Evolutionary conservation across 208 protist species (phyloP), one percentile per base, ranked within the genome.

Genomic region (Phytomonas sp.): DNA sequence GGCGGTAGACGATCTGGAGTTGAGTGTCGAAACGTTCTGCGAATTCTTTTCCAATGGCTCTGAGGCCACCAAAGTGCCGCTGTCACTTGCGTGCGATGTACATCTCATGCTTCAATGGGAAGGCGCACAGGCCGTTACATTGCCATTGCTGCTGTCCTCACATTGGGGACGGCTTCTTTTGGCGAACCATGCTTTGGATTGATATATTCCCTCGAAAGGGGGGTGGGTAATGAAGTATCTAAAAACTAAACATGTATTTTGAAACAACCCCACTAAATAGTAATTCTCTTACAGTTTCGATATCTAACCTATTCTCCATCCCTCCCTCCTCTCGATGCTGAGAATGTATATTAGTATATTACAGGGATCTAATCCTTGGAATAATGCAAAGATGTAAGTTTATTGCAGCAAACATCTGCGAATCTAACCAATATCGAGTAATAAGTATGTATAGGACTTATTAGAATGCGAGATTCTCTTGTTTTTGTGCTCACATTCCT

Each of bases 71-170:
- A 63, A 30, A 34, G 31, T n/a, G 60, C 28, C 60, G 26, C 5
- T n/a, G 37, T 32, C 17, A 13, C 66, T 81, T 37, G 23, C 37
- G 23, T 76, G 59, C 9, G 77, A 82, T 74, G 71, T 79, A 40
- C 83, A 74, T 60, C 74, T 94, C 68, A 76, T 94, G 28, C 64
- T 84, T 68, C 81, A 85, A 68, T 62, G 82, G 30, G 89, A 92
- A 62, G 67, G 68, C 2, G 64, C 37, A 2, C n/a, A 67, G 17
- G 68, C 63, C n/a, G 69, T 94, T 26, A 88, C 81, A 29, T 75
- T 94, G 51, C 74, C 86, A 17, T 62, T 88, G 0, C 73, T 94
- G 7, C 70, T 90, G 23, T 76, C 89, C 65, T 91, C 89, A 28
- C 86, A 89, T 60, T 94, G 89, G 89, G 86, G 84, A 1, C 70